A percentile compares a stretch with the other conserved stretches of the same genome.
Conservation (phyloP, 148 eudicot species). For the Tetragonia tetragonoides region DNA sequence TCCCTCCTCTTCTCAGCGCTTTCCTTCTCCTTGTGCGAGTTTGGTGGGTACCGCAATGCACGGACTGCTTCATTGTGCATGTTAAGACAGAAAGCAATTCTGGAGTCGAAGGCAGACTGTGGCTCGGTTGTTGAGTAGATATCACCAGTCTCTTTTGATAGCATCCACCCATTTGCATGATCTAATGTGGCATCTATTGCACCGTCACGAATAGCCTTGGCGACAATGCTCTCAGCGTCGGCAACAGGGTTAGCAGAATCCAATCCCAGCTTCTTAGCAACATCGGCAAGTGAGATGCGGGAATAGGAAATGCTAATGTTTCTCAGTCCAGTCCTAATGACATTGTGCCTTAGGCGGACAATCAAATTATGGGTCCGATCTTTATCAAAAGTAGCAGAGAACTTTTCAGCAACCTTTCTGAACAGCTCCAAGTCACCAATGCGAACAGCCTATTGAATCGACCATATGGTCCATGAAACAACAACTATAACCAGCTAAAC, state of each 20-base stretch:
- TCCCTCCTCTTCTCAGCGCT: constrained; percentile 98
- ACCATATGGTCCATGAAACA: constrained; percentile 3
- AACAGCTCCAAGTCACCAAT: constrained; percentile 93
- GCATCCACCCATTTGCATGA: constrained; percentile 87
- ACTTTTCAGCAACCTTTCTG: constrained; percentile 67
- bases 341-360: constrained; percentile 86
- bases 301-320: constrained; percentile 95
- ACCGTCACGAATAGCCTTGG: constrained; percentile 94
- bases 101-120: constrained; percentile 82
- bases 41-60: constrained; percentile 84
- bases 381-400: constrained; percentile 59
- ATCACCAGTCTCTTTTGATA: constrained; percentile 94
- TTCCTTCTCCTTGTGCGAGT: constrained; percentile 88
- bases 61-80: constrained; percentile 96
- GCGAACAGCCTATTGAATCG: constrained; percentile 69
- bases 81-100: constrained; percentile 90
- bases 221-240: constrained; percentile 93
- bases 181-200: constrained; percentile 93
- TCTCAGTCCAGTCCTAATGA: constrained; percentile 84
- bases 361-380: constrained; percentile 85
- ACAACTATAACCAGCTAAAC: background rate
- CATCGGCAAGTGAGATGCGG: constrained; percentile 80
- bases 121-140: constrained; percentile 95
- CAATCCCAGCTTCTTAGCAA: constrained; percentile 76
- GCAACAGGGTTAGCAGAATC: constrained; percentile 85